Percentiles rank a stretch among this genome's conserved stretches.
These are phyloP conservation scores for Emiliania huxleyi DNA, from an alignment of 78 protist species.

Conservation along the genomic window DNA sequence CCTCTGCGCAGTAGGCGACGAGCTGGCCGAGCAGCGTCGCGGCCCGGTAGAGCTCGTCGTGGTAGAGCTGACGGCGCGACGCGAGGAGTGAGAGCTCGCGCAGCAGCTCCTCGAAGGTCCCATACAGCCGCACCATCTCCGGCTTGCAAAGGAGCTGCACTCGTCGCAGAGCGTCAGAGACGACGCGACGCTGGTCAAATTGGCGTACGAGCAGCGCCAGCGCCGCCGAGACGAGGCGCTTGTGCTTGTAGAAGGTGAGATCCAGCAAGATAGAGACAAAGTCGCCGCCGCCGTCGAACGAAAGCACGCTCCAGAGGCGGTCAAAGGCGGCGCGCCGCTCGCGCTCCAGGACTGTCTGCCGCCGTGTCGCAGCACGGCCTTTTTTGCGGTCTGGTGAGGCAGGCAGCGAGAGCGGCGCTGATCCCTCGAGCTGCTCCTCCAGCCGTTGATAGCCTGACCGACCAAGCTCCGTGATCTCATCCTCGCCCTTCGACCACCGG, in stretches of 20 bases:
- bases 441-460: too few relatives aligned
- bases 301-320: neutral
- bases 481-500: too few relatives aligned
- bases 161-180: neutral
- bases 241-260: neutral
- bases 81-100: neutral
- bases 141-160: neutral
- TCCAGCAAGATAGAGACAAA: neutral
- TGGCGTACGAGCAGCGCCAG: neutral
- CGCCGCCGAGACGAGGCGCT: neutral
- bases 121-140: neutral
- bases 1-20: neutral
- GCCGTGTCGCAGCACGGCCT: too few relatives aligned
- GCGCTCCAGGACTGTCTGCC: too few relatives aligned
- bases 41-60: neutral
- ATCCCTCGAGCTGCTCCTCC: too few relatives aligned
- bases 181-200: neutral
- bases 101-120: neutral
- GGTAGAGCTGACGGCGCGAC: neutral
- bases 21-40: neutral
- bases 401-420: too few relatives aligned
- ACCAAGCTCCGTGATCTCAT: too few relatives aligned
- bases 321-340: neutral
- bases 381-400: too few relatives aligned
- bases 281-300: neutral